Conservation (phyloP, 805 yeast genomes). For the Metschnikowia colocasiae region DNA sequence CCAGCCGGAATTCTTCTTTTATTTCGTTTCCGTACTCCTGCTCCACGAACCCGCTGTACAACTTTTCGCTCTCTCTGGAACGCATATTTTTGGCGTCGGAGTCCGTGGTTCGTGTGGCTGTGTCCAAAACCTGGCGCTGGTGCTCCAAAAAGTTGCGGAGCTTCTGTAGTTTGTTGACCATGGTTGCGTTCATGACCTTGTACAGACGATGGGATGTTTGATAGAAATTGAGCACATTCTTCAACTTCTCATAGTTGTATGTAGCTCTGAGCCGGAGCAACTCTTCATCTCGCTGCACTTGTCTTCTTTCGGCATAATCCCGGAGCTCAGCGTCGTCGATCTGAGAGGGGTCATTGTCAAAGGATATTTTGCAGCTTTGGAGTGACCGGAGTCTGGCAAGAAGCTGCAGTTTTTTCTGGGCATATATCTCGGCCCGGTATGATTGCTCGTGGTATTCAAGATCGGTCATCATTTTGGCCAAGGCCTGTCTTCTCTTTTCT, state of each 20-base stretch:
- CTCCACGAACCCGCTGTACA: conserved; percentile 26
- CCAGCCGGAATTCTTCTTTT: conserved; percentile 25
- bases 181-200: conserved; percentile 25
- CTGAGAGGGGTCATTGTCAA: conserved; percentile 18
- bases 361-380: conserved; percentile 24
- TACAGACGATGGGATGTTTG: conserved; percentile 36
- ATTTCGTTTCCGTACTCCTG: conserved; percentile 29
- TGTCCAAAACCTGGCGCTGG: conserved; percentile 23
- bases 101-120: conserved; percentile 20
- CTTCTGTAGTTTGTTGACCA: conserved; percentile 36
- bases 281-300: conserved; percentile 29
- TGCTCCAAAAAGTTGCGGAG: conserved; percentile 37
- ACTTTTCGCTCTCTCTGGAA: conserved; percentile 25
- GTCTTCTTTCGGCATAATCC: conserved; percentile 19
- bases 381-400: conserved; percentile 25
- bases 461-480: conserved; percentile 15
- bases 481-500: conserved; percentile 25
- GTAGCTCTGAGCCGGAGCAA: conserved; percentile 31
- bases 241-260: conserved; percentile 31
- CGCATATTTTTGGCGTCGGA: conserved; percentile 16
- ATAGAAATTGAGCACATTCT: conserved; percentile 31
- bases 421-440: conserved; percentile 22
- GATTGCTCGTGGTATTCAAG: conserved; percentile 19
- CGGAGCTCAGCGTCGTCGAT: conserved; percentile 28
- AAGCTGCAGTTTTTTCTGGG: conserved; percentile 22